These are phyloP conservation scores for Solanum pinnatisectum DNA, from an alignment of 257 asterid genomes.

Conservation along the genomic window DNA sequence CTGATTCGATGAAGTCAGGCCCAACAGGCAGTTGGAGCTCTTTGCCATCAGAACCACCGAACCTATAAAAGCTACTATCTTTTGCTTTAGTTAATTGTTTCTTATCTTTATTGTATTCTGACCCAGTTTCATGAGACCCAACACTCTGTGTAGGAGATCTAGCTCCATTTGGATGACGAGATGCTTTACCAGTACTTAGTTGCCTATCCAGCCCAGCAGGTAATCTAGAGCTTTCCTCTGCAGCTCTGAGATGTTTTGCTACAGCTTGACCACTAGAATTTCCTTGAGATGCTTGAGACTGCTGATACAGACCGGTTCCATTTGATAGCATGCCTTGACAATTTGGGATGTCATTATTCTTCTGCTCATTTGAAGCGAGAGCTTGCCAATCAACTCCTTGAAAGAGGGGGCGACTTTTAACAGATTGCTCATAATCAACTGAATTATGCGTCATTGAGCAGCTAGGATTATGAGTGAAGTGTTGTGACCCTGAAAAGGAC, in stretches of 20 bases:
- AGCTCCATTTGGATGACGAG: slow-evolving; percentile 15
- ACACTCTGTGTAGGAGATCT: slow-evolving; percentile 34
- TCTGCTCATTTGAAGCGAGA: slow-evolving; percentile 60
- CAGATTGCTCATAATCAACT: slow-evolving; percentile 84
- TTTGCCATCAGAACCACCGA: slow-evolving; percentile 35
- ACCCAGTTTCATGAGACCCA: slow-evolving; percentile 55
- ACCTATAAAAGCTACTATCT: slow-evolving; percentile 36
- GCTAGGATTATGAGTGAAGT: slow-evolving; percentile 93
- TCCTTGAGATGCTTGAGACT: slow-evolving; percentile 47
- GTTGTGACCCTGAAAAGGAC: slow-evolving; percentile 96
- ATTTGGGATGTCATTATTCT: slow-evolving; percentile 46
- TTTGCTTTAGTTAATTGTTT: slow-evolving; percentile 35
- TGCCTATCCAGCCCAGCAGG: slow-evolving; percentile 51
- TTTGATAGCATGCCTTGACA: slow-evolving; percentile 37
- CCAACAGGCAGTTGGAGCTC: slow-evolving; percentile 44
- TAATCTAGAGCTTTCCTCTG: slow-evolving; percentile 49
- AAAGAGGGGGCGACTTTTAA: slow-evolving; percentile 80
- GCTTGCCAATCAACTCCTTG: slow-evolving; percentile 98
- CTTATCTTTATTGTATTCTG: slow-evolving; percentile 37
- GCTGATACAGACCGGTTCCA: slow-evolving; percentile 44
- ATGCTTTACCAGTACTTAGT: slow-evolving; percentile 33
- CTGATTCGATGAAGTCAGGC: slow-evolving; percentile 66
- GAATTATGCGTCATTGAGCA: slow-evolving; percentile 74
- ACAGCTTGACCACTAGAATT: slow-evolving; percentile 45
- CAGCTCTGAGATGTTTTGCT: slow-evolving; percentile 21